Percentiles rank a stretch among this genome's conserved stretches.
Evolutionary conservation across 768 basidiomycete genomes (phyloP).

Genomic region (Boletus tomentosulus): DNA sequence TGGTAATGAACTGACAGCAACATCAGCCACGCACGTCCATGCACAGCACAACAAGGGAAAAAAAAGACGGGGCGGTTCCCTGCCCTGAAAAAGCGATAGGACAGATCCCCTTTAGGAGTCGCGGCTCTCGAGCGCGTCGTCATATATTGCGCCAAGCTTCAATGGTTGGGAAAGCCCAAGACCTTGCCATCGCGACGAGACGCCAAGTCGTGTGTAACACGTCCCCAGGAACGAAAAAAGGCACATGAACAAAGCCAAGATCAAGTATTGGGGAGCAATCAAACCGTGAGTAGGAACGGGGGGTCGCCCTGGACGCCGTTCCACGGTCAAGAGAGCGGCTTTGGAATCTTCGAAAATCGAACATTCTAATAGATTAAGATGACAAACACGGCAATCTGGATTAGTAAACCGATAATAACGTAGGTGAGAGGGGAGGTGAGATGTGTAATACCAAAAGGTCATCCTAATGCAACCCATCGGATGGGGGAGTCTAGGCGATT

Average conservation of each 20-base stretch:
- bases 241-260: slow-evolving; percentile 4
- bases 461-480: not conserved
- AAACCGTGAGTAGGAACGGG: not conserved
- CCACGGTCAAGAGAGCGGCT: slow-evolving; percentile 8
- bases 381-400: not conserved
- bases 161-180: not conserved
- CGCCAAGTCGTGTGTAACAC: not conserved
- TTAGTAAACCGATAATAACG: not conserved
- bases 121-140: not conserved
- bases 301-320: not conserved
- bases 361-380: slow-evolving; percentile 3
- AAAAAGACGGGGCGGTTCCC: not conserved
- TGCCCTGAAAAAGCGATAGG: not conserved
- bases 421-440: not conserved
- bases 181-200: not conserved
- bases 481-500: not conserved
- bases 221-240: not conserved
- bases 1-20: not conserved
- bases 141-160: not conserved
- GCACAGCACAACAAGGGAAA: not conserved
- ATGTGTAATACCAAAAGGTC: not conserved
- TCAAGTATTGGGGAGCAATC: not conserved
- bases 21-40: not conserved
- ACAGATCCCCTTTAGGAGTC: not conserved
- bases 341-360: not conserved